These are phyloP conservation scores for Capsaspora owczarzaki DNA, from an alignment of 78 protist species.

Conservation along the genomic window DNA sequence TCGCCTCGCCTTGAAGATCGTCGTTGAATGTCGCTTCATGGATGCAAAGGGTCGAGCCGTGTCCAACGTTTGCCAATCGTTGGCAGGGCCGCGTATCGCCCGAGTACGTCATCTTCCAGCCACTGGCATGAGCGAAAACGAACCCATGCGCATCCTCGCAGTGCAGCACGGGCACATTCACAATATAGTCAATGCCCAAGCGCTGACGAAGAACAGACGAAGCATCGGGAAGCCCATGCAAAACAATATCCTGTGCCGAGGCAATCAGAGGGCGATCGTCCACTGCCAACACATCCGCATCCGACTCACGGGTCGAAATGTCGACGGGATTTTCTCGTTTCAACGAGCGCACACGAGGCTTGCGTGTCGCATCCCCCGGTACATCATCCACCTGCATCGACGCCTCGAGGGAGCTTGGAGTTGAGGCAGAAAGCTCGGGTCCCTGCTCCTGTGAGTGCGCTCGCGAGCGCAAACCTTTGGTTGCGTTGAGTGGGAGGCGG, in stretches of 20 bases:
- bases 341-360: background rate
- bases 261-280: background rate
- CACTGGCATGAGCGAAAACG: slow-evolving; percentile 30
- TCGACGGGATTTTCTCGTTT: background rate
- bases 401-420: background rate
- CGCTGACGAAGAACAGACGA: background rate
- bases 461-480: background rate
- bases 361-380: background rate
- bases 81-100: slow-evolving; percentile 90
- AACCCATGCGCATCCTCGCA: slow-evolving; percentile 53
- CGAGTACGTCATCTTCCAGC: slow-evolving; percentile 50
- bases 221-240: background rate
- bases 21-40: slow-evolving; percentile 95
- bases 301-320: background rate
- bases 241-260: background rate
- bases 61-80: slow-evolving; percentile 28
- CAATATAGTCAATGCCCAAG: background rate
- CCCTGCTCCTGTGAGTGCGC: background rate
- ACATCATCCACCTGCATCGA: background rate
- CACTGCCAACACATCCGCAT: background rate
- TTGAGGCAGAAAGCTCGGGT: background rate
- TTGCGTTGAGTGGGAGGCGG: background rate
- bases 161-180: slow-evolving; percentile 49
- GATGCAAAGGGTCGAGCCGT: slow-evolving; percentile 46
- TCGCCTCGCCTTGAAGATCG: slow-evolving; percentile 52